phyloP scores from a whole-genome alignment of 495 filamentous ascomycete genomes.

The Neurospora sp. region DNA sequence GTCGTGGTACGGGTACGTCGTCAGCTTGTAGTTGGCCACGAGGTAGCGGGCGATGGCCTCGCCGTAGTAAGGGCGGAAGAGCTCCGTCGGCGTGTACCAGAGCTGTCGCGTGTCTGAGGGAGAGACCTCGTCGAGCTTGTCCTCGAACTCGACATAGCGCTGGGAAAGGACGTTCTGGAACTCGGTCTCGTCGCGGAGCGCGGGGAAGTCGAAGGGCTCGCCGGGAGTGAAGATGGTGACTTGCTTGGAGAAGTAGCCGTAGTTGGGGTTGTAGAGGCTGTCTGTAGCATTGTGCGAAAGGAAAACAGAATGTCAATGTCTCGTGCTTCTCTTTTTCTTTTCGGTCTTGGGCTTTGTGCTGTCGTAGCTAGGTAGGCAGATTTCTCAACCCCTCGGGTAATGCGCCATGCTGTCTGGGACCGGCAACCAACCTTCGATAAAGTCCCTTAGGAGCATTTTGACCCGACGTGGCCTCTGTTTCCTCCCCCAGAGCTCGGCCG shows the following conservation, averaged over 20 bases:
- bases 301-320: background rate
- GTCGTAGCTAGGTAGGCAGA: background rate
- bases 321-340: background rate
- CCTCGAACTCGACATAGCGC: constrained; percentile 83
- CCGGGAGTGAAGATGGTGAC: constrained; percentile 92
- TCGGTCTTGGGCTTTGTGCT: background rate
- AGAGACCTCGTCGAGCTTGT: constrained; percentile 61
- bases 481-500: constrained; percentile 58
- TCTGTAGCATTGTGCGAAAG: constrained; percentile 40
- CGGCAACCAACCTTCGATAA: constrained; percentile 70
- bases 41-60: constrained; percentile 93
- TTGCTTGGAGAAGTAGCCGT: constrained; percentile 97
- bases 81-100: constrained; percentile 97
- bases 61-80: constrained; percentile 94
- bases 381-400: background rate
- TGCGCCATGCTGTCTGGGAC: background rate
- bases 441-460: constrained; percentile 95
- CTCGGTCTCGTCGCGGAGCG: constrained; percentile 66
- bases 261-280: constrained; percentile 91
- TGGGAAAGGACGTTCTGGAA: constrained; percentile 68
- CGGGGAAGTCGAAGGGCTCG: constrained; percentile 84
- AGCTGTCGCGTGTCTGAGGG: constrained; percentile 71
- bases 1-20: constrained; percentile 90
- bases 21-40: constrained; percentile 88
- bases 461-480: constrained; percentile 73